Conservation (phyloP, 257 asterid species). For the Apocynum venetum region DNA sequence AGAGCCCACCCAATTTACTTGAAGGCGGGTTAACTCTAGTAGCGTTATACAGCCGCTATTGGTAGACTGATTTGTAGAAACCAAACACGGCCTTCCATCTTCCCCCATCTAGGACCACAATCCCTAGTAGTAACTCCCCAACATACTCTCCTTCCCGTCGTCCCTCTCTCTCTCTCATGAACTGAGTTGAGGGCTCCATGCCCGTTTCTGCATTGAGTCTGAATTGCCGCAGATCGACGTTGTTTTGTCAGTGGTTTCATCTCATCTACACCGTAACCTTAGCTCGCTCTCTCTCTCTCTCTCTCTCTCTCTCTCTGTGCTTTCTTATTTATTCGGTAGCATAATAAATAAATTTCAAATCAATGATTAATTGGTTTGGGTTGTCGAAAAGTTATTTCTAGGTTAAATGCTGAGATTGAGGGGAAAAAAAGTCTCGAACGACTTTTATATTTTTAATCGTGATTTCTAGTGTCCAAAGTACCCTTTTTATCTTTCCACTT, state of each 20-base stretch:
- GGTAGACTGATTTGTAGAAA: neutral
- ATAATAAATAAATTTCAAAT: neutral
- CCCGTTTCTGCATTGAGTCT: neutral
- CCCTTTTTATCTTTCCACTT: neutral
- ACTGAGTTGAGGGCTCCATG: neutral
- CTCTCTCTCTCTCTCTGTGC: neutral
- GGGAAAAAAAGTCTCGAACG: neutral
- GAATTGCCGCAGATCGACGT: constrained; percentile 8
- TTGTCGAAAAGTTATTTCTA: neutral
- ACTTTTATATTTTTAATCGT: neutral
- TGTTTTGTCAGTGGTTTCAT: neutral
- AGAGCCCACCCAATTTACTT: neutral
- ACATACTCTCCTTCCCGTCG: neutral
- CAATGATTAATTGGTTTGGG: neutral
- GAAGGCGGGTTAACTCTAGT: neutral
- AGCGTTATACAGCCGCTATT: neutral
- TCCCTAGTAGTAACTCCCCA: neutral
- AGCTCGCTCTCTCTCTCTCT: neutral
- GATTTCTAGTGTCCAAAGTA: neutral
- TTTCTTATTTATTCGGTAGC: neutral
- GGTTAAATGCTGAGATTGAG: neutral
- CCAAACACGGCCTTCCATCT: neutral
- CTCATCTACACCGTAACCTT: constrained; percentile 10
- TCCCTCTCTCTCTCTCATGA: neutral
- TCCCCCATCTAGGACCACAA: neutral